Evolutionary conservation across 352 stramenopile species (phyloP), one percentile per base, ranked within the genome.

Genomic region (Phytophthora hibernalis): DNA sequence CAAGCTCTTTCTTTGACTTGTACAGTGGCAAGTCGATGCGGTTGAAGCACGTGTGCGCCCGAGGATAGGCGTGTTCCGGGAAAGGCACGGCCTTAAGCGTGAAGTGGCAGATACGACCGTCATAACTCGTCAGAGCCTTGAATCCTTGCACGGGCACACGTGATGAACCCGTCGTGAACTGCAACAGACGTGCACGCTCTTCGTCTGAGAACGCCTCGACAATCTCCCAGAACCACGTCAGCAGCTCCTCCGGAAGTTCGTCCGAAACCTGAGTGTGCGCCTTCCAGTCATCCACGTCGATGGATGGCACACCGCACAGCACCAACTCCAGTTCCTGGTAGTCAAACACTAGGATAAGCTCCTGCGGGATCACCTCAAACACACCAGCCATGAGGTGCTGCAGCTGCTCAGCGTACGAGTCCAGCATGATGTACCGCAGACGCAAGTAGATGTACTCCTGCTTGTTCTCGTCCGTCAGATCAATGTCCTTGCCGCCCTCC

Each of bases 391-490:
- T 92, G 28, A 96, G 53, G 57, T 93, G 96, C 65, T 96, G 93
- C 26, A 99, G 74, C 62, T 99, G 96, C 62, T 97, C 87, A 13
- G 82, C 81, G 48, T 99, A 97, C 43, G 93, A 90, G 64, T 97
- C 96, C 52, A 99, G 82, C 72, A 99, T 89, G 59, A 97, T 93
- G 82, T 99, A 98, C 57, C 97, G 97, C 35, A 99, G 78, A 40
- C 87, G 91, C 54, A 98, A 72, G 59, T 98, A 95, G 16, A 99
- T 85, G 80, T 98, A 99, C 77, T 99, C 93, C 22, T 96, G 89
- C 68, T 99, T 96, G 86, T 99, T 99, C 30, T 98, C 94, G 66
- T 99, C 97, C n/a, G 91, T 95, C n/a, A 96, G 63, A 0, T 90
- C 77, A 40, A 95, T 93, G 55, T 93, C 81, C 55, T 85, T 85